Evolutionary conservation across 306 rosid species (phyloP).

Genomic region (Vigna radiata): DNA sequence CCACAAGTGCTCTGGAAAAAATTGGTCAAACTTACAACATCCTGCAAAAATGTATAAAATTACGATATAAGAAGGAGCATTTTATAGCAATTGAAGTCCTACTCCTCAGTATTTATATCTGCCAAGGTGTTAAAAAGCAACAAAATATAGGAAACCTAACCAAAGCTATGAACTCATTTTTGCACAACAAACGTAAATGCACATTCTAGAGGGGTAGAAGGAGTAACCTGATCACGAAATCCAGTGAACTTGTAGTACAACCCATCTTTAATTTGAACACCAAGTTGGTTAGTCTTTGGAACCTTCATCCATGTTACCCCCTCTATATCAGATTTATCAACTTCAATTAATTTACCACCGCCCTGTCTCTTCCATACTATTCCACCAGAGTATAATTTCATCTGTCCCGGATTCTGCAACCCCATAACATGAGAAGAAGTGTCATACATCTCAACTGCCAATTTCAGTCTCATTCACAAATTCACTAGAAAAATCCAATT

Average conservation of each 20-base stretch:
- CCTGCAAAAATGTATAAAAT: constrained; percentile 57
- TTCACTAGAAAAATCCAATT: not conserved
- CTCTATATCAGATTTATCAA: constrained; percentile 87
- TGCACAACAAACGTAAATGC: constrained; percentile 7
- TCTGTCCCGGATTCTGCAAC: constrained; percentile 94
- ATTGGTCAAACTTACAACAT: constrained; percentile 72
- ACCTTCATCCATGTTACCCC: constrained; percentile 98
- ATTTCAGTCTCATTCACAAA: constrained; percentile 3
- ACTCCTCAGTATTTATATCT: constrained; percentile 6
- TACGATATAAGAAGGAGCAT: constrained; percentile 5
- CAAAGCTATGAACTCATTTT: constrained; percentile 15
- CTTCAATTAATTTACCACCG: constrained; percentile 90
- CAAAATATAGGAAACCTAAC: constrained; percentile 25
- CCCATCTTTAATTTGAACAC: constrained; percentile 91
- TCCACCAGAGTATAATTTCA: constrained; percentile 82
- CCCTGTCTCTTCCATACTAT: constrained; percentile 95
- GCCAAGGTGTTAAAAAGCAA: not conserved
- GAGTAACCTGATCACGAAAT: constrained; percentile 92
- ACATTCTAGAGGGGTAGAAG: not conserved
- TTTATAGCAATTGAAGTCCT: constrained; percentile 23
- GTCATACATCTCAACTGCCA: constrained; percentile 22
- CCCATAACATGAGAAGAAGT: constrained; percentile 22
- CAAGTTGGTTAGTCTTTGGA: constrained; percentile 91
- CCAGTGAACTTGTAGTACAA: constrained; percentile 91
- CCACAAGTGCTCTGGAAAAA: constrained; percentile 84